These are phyloP conservation scores for Sabuloglossum arenarium DNA, from an alignment of 495 filamentous ascomycete species.

Conservation along the genomic window DNA sequence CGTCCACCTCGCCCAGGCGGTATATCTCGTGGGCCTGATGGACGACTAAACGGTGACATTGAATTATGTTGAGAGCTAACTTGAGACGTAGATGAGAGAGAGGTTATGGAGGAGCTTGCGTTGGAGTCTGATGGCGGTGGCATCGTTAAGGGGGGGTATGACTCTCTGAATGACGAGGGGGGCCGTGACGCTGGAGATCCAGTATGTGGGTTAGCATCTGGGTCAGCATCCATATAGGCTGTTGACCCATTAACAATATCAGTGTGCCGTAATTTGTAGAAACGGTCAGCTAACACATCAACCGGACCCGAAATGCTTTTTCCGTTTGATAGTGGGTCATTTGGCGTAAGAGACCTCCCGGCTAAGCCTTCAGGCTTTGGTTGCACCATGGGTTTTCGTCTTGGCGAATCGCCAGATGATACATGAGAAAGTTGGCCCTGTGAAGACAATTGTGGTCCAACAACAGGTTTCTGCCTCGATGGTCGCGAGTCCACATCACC, in stretches of 20 bases:
- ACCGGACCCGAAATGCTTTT: constrained; percentile 12
- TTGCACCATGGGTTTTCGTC: background rate
- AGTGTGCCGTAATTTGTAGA: constrained; percentile 22
- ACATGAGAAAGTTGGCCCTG: background rate
- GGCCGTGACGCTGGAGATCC: background rate
- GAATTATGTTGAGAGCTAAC: background rate
- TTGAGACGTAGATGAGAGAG: background rate
- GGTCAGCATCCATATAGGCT: background rate
- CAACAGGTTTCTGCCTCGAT: background rate
- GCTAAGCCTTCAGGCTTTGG: background rate
- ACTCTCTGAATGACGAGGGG: background rate
- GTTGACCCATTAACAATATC: constrained; percentile 6
- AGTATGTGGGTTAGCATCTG: background rate
- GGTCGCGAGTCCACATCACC: background rate
- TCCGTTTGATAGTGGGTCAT: background rate
- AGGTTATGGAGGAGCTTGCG: background rate
- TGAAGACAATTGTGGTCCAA: background rate
- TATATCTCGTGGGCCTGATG: constrained; percentile 35
- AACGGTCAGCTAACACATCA: constrained; percentile 24
- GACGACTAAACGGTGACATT: constrained; percentile 11
- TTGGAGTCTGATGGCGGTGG: constrained; percentile 10
- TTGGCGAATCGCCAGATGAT: background rate
- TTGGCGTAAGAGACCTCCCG: background rate
- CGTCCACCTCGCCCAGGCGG: constrained; percentile 23
- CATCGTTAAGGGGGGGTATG: constrained; percentile 14